Evolutionary conservation across 2,329 filamentous ascomycete genomes (phyloP), one percentile per base, ranked within the genome.

Genomic region (Talaromyces sp.): DNA sequence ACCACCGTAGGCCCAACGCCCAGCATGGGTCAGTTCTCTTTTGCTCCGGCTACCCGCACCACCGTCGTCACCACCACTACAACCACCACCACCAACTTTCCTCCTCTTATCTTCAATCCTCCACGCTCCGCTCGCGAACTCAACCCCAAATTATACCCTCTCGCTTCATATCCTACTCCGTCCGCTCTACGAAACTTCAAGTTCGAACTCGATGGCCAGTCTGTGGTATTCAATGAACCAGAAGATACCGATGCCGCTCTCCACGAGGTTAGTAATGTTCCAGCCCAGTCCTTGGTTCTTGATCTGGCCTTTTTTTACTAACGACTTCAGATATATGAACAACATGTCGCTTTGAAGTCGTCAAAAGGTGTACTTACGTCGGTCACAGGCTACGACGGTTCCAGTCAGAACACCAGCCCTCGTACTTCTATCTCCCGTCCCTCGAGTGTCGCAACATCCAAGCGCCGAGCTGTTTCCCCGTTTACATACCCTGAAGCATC

Each of bases 91-190:
- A 84, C 92, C 78, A 78, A 83, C 16, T 96, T 95, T 70, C 93
- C 94, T 56, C 92, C 92, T n/a, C 83, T 97, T 65, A 83, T 91
- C 64, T 87, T 97, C 70, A 88, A 87, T 69, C 86, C 91, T 66
- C 90, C 92, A 27, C 86, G 87, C 62, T 86, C 88, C 60, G 84
- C 93, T 39, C 82, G 86, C 66, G 85, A 89, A 62, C 86, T 97
- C 65, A 93, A 98, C 77, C 84, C 90, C 14, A 96, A 96, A 76
- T 88, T 95, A 71, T 99, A 96, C 76, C 95, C 95, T 45, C 83
- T 99, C 35, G 94, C 94, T 43, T 85, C 86, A 68, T 89, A 91
- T 59, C 90, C 92, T 1, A 96, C 93, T 1, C 95, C 95, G 2
- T 86, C 88, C 16, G 89, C 90, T 60, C 82, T 99, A 66, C 87